Evolutionary conservation across 2,329 filamentous ascomycete genomes (phyloP).

Genomic region (Colletotrichum tamarilloi): DNA sequence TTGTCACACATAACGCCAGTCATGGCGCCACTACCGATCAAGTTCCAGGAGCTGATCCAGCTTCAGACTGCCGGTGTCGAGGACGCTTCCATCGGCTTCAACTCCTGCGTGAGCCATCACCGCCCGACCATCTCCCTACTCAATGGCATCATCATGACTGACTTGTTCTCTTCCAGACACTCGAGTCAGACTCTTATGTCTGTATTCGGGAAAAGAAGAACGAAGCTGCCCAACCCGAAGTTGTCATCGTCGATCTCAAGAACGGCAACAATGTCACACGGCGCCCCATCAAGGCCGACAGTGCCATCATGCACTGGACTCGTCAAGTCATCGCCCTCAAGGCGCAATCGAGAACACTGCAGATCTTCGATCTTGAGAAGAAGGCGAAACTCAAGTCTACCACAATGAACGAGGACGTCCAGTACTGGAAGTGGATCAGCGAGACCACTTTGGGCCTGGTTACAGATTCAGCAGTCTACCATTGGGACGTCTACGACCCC

Average conservation of each 20-base stretch:
- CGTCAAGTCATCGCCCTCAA: conserved; percentile 97
- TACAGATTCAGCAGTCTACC: conserved; percentile 90
- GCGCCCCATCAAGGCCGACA: conserved; percentile 97
- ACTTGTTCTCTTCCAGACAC: conserved; percentile 83
- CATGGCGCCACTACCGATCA: conserved; percentile 84
- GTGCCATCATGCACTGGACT: conserved; percentile 99
- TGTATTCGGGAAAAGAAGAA: conserved; percentile 96
- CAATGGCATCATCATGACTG: conserved; percentile 74
- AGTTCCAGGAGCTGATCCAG: conserved; percentile 91
- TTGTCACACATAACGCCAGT: conserved; percentile 37
- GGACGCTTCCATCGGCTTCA: conserved; percentile 75
- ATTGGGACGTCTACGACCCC: conserved; percentile 96
- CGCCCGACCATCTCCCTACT: conserved; percentile 60
- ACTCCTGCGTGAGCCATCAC: conserved; percentile 74
- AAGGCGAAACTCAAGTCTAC: conserved; percentile 98
- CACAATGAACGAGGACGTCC: conserved; percentile 95
- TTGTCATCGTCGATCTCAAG: conserved; percentile 98
- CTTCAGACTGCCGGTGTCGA: conserved; percentile 61
- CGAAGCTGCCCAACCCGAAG: conserved; percentile 86
- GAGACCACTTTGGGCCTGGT: conserved; percentile 89
- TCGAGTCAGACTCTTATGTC: conserved; percentile 97
- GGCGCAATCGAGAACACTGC: conserved; percentile 91
- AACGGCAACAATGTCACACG: conserved; percentile 96
- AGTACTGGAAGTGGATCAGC: conserved; percentile 99
- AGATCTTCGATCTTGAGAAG: conserved; percentile 94